These are phyloP conservation scores for Neofusicoccum laricinum DNA, from an alignment of 2,329 filamentous ascomycete genomes.

Conservation along the genomic window DNA sequence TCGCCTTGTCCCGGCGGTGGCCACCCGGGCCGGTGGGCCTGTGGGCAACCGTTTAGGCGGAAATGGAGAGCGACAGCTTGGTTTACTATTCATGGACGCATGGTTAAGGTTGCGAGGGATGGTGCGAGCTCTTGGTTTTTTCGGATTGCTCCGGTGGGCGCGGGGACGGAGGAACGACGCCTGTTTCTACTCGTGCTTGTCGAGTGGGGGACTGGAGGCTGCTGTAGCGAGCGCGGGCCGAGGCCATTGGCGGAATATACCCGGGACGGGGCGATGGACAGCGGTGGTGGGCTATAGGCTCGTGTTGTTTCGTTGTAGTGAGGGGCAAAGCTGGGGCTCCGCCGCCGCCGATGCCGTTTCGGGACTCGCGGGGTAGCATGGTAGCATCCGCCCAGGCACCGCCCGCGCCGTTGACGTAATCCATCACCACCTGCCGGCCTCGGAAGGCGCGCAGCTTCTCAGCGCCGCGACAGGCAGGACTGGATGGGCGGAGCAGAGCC, in stretches of 20 bases:
- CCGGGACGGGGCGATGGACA: not conserved
- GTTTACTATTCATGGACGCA: not conserved
- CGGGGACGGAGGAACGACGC: not conserved
- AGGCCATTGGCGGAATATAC: not conserved
- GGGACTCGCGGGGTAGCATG: constrained; percentile 2
- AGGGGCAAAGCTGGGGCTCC: not conserved
- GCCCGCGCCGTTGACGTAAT: constrained; percentile 1
- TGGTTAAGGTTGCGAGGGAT: not conserved
- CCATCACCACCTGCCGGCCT: constrained; percentile 8
- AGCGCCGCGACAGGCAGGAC: not conserved
- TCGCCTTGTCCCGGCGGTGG: no score
- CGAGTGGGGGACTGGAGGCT: no score
- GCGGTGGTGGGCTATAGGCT: not conserved
- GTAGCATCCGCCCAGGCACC: not conserved
- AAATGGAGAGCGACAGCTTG: not conserved
- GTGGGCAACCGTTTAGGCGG: not conserved
- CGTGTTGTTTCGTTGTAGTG: not conserved
- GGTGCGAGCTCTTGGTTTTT: not conserved
- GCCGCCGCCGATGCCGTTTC: not conserved
- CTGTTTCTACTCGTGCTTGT: no score
- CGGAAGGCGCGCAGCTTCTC: not conserved
- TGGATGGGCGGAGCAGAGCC: not conserved
- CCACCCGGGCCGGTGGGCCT: not conserved
- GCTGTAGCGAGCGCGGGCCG: no score
- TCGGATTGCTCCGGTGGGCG: constrained; percentile 3